Evolutionary conservation across 495 filamentous ascomycete genomes (phyloP).

Genomic region (Ramalina intermedia): DNA sequence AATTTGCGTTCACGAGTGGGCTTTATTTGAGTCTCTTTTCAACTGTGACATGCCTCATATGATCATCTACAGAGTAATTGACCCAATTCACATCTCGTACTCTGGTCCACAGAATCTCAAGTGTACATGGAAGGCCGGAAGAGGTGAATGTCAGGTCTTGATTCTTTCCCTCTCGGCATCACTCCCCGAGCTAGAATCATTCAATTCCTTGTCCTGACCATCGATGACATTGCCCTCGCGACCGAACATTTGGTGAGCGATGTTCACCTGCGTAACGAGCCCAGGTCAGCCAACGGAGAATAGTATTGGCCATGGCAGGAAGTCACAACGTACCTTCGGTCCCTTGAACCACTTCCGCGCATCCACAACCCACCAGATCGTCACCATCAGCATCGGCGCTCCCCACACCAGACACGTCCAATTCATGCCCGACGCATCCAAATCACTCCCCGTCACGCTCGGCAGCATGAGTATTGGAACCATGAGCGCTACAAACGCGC

Average conservation of each 20-base stretch:
- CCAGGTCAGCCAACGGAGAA: not conserved
- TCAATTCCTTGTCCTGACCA: conserved; percentile 2
- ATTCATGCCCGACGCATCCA: conserved; percentile 45
- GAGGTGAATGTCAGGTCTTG: no score
- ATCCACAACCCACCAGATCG: conserved; percentile 57
- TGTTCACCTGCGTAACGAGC: conserved; percentile 8
- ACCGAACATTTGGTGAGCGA: conserved; percentile 16
- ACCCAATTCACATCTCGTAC: no score
- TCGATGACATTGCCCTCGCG: conserved; percentile 8
- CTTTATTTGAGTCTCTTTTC: no score
- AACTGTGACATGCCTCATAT: no score
- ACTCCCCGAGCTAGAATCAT: conserved; percentile 11
- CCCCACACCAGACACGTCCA: conserved; percentile 69
- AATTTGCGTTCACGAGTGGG: no score
- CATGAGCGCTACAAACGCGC: conserved; percentile 54
- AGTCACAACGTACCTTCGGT: conserved; percentile 35
- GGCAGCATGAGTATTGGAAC: conserved; percentile 63
- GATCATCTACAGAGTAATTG: no score
- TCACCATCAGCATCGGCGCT: conserved; percentile 45
- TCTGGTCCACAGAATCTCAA: no score
- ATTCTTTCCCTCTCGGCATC: not conserved
- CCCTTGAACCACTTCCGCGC: conserved; percentile 67
- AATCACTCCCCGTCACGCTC: conserved; percentile 38
- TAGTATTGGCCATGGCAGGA: not conserved
- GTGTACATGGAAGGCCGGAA: no score